Base-by-base conservation (phyloP, 768 basidiomycete genomes). In the Tylopilus rubrobrunneus region DNA sequence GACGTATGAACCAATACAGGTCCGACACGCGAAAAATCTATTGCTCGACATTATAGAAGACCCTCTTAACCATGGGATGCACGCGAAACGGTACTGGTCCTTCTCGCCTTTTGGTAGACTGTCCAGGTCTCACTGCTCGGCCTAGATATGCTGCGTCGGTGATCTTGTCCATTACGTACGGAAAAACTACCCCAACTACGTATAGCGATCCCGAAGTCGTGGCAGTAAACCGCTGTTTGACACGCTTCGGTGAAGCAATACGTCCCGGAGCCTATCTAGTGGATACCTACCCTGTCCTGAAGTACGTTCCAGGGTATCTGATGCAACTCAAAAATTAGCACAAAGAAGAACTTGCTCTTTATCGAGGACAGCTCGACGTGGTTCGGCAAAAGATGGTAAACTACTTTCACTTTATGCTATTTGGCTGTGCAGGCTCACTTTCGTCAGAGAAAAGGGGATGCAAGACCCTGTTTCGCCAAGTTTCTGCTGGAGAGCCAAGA, bases 311-410 rank as follows among this genome's bases (percentile, higher is more conserved):
- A 1, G 59, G 61, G 7, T 67, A 84, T 57, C 71, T 83, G 12
- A 73, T 74, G 4, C 76, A 81, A 54, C 67, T 87, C 5, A 75
- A 73, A 53, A 69, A 73, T 3, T 82, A 80, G 37, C 85, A 86
- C 57, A 17, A 57, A 28, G 71, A 75, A 45, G 76, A 77, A 56
- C 61, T 73, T 9, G 58, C 43, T 1, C 56, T 76, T 37, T 76
- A 69, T 52, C 36, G 56, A 12, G 55, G 65, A 0, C 72, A 71
- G 54, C 33, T 75, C 14, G 59, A 69, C 12, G 45, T 45, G 10
- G 70, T 70, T 11, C 56, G 61, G n/a, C 52, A 61, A 36, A 56
- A 63, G 19, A 61, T 74, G 60, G 73, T 71, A 33, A 41, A 54
- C 56, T 37, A n/a, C 33, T 31, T 15, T n/a, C 7, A 17, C 0